Evolutionary conservation across 305 asterid species (phyloP).

Genomic region (Fraxinus baroniana): DNA sequence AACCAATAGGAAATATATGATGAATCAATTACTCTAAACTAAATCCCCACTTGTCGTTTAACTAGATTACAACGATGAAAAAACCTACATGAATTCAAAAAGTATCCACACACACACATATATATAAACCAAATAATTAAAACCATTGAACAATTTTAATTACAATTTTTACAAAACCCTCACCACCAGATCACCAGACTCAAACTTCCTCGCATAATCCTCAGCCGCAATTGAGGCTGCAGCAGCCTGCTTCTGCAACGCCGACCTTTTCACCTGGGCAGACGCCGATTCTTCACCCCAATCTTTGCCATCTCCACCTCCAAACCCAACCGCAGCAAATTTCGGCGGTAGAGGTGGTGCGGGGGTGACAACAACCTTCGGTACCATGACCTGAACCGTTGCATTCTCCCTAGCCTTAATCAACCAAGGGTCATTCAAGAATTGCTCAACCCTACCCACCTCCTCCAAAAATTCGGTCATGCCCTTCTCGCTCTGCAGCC

Average conservation of each 20-base stretch:
- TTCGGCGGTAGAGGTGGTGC: conserved; percentile 47
- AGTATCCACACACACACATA: background rate
- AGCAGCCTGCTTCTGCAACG: conserved; percentile 91
- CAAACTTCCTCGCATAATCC: conserved; percentile 74
- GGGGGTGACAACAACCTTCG: conserved; percentile 59
- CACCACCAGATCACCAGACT: conserved; percentile 85
- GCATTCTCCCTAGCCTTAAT: conserved; percentile 65
- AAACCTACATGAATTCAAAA: background rate
- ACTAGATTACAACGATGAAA: background rate
- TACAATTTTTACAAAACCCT: conserved; percentile 8
- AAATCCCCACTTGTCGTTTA: background rate
- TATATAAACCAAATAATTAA: background rate
- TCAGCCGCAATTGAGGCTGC: conserved; percentile 82
- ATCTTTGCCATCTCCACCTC: conserved; percentile 37
- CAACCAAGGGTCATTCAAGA: conserved; percentile 85
- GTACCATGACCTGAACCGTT: conserved; percentile 82
- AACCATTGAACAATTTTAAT: background rate
- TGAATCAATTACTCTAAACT: conserved; percentile 3
- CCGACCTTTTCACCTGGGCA: conserved; percentile 74
- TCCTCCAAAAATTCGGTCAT: conserved; percentile 58
- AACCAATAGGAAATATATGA: conserved; percentile 6
- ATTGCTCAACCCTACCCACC: conserved; percentile 66
- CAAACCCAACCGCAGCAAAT: conserved; percentile 27
- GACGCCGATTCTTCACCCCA: conserved; percentile 50
- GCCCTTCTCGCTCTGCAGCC: conserved; percentile 60